Percentiles rank a stretch among this genome's conserved stretches.
These are phyloP conservation scores for Monosporascus sp. DNA, from an alignment of 2,329 filamentous ascomycete species.

Conservation along the genomic window DNA sequence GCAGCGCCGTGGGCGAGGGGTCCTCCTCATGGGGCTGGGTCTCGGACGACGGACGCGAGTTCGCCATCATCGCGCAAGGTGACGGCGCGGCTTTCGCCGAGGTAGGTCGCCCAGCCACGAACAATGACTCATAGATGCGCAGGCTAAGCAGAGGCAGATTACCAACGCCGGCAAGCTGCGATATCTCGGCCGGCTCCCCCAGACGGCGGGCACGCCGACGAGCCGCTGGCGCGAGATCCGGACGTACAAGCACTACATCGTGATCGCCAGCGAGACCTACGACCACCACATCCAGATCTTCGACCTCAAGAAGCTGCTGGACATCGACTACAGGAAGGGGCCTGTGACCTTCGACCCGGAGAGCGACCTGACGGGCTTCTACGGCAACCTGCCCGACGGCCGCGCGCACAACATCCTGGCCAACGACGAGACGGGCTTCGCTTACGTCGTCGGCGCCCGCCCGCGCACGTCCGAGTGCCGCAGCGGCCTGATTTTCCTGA, in stretches of 20 bases:
- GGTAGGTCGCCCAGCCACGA: conserved; percentile 29
- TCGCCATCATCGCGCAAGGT: conserved; percentile 48
- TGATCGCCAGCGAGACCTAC: conserved; percentile 36
- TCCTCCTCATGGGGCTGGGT: conserved; percentile 50
- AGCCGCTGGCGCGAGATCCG: conserved; percentile 50
- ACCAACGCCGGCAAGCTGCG: conserved; percentile 39
- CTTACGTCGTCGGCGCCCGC: conserved; percentile 37
- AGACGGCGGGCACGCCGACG: conserved; percentile 36
- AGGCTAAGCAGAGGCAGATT: no score
- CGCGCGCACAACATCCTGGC: conserved; percentile 43
- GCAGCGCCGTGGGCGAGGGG: conserved; percentile 28
- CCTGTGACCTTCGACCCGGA: conserved; percentile 39
- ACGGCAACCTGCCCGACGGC: conserved; percentile 36
- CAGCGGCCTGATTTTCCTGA: conserved; percentile 54
- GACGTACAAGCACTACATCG: conserved; percentile 31
- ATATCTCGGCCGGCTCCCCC: conserved; percentile 49
- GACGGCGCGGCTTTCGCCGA: conserved; percentile 52
- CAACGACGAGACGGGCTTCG: conserved; percentile 41
- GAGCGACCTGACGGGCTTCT: conserved; percentile 35
- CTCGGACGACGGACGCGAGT: conserved; percentile 46
- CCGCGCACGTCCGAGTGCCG: conserved; percentile 40
- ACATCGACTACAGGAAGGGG: conserved; percentile 33
- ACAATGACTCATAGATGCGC: no score
- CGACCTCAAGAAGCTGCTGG: conserved; percentile 54
- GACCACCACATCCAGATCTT: conserved; percentile 59